phyloP scores from a whole-genome alignment of 192 early-diverging fungal genomes.

The Piromyces finnis region DNA sequence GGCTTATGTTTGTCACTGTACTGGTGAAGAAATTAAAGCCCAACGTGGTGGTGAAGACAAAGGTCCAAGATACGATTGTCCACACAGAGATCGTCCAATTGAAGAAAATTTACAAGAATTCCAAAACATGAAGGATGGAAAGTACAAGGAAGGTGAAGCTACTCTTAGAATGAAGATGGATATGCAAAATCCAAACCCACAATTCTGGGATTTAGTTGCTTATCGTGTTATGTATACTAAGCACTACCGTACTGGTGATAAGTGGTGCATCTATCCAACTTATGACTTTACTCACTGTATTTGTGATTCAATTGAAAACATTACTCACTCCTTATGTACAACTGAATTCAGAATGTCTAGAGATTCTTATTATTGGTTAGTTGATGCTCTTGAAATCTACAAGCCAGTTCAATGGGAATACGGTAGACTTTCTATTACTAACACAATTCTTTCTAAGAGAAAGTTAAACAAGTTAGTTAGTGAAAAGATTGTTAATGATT shows the following conservation, averaged over 20 bases:
- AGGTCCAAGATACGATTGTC: constrained; percentile 72
- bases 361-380: constrained; percentile 97
- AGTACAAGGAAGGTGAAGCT: constrained; percentile 76
- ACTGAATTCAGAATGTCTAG: constrained; percentile 86
- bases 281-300: constrained; percentile 99
- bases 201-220: constrained; percentile 98
- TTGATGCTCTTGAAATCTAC: constrained; percentile 94
- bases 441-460: constrained; percentile 93
- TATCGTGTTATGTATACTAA: constrained; percentile 84
- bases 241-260: constrained; percentile 78
- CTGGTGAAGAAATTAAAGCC: constrained; percentile 77
- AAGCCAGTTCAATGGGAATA: constrained; percentile 99
- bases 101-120: constrained; percentile 85
- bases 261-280: constrained; percentile 99
- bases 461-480: constrained; percentile 85
- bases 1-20: constrained; percentile 92
- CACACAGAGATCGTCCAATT: constrained; percentile 80
- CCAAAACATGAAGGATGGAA: constrained; percentile 95
- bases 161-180: constrained; percentile 99
- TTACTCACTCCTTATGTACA: constrained; percentile 98
- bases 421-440: constrained; percentile 79
- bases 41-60: constrained; percentile 79
- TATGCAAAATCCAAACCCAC: constrained; percentile 87
- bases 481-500: constrained; percentile 54
- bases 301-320: constrained; percentile 98